Conservation (phyloP, 140 eudicot genomes). For the Oenanthe javanica region DNA sequence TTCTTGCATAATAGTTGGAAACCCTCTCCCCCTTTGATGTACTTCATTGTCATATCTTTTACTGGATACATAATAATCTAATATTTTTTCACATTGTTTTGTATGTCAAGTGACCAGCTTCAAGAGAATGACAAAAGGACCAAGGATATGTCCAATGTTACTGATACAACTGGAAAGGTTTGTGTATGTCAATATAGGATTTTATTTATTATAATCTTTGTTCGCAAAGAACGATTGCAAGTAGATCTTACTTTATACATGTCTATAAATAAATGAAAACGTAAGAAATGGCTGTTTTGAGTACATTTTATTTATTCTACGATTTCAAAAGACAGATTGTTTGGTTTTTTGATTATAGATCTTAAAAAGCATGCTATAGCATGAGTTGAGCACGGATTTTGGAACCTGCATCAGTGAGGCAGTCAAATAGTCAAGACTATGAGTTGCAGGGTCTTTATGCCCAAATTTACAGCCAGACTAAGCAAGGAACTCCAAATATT, state of each 20-base stretch:
- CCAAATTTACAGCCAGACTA: not conserved
- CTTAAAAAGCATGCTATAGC: not conserved
- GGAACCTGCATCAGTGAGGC: not conserved
- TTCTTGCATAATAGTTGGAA: not conserved
- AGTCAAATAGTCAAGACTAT: not conserved
- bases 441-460: not conserved
- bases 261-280: not conserved
- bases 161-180: conserved; percentile 40
- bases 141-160: conserved; percentile 24
- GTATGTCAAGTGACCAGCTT: conserved; percentile 31
- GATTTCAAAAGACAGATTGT: not conserved
- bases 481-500: not conserved
- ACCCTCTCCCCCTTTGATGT: not conserved
- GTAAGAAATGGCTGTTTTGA: conserved; percentile 3
- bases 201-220: not conserved
- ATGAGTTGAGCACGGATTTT: not conserved
- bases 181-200: not conserved
- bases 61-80: not conserved
- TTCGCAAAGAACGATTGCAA: not conserved
- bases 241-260: not conserved
- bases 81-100: not conserved
- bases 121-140: conserved; percentile 34
- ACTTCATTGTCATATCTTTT: not conserved
- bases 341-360: not conserved
- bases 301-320: not conserved